A percentile compares a stretch with the other conserved stretches of the same genome.
These are phyloP conservation scores for Oxyria digyna DNA, from an alignment of 148 eudicot genomes.

Conservation along the genomic window DNA sequence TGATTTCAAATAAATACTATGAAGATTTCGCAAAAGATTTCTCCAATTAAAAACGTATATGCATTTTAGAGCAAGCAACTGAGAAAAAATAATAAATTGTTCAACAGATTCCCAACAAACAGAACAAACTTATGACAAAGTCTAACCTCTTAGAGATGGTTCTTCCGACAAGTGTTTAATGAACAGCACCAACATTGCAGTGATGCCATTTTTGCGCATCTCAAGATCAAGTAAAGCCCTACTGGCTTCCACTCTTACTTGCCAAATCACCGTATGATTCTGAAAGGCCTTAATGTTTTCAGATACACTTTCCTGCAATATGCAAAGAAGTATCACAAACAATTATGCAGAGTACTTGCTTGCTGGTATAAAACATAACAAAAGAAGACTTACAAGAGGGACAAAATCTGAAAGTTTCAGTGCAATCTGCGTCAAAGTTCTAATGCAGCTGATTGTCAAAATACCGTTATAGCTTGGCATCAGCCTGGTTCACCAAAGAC, in stretches of 20 bases:
- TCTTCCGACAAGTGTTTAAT: slow-evolving; percentile 62
- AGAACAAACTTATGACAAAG: background rate
- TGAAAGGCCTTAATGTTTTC: slow-evolving; percentile 66
- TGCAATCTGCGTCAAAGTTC: slow-evolving; percentile 76
- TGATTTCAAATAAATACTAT: background rate
- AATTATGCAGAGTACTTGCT: background rate
- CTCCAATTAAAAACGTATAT: background rate
- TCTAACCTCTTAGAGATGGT: slow-evolving; percentile 67
- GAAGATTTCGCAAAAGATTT: background rate
- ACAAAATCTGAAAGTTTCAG: slow-evolving; percentile 66
- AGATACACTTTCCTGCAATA: slow-evolving; percentile 47
- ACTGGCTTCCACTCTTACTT: slow-evolving; percentile 79
- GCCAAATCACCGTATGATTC: slow-evolving; percentile 44
- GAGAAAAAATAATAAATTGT: background rate
- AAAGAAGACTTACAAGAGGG: slow-evolving; percentile 48
- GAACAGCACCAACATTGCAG: slow-evolving; percentile 65
- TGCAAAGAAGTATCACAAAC: background rate
- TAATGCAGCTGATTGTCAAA: slow-evolving; percentile 74
- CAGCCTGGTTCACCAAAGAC: slow-evolving; percentile 37
- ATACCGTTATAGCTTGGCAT: slow-evolving; percentile 97
- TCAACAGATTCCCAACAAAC: background rate
- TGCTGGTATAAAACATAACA: background rate
- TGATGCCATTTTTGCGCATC: slow-evolving; percentile 58
- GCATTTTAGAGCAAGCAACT: background rate
- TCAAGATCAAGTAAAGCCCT: slow-evolving; percentile 88